Conservation (phyloP, 108 stramenopile species). For the Discostella pseudostelligera region DNA sequence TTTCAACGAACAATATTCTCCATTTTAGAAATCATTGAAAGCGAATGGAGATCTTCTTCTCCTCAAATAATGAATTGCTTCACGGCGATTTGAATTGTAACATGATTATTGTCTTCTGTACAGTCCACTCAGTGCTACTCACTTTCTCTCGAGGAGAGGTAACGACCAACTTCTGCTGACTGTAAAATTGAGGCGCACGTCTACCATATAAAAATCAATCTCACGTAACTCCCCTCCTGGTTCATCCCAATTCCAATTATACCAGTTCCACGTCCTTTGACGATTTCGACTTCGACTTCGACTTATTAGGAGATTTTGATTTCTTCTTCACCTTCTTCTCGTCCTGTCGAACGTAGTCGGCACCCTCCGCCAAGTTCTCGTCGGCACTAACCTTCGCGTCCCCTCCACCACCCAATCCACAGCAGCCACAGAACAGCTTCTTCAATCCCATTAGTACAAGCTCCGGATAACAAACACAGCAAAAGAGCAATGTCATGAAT, state of each 20-base stretch:
- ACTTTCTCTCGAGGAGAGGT: no score
- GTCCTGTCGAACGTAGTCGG: background rate
- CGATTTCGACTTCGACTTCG: background rate
- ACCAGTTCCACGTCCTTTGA: slow-evolving; percentile 5
- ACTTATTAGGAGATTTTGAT: background rate
- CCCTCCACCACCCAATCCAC: background rate
- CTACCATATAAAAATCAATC: background rate
- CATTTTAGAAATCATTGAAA: no score
- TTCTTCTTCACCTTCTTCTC: slow-evolving; percentile 1
- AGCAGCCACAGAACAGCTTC: background rate
- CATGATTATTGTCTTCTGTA: no score
- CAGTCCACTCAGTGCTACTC: no score
- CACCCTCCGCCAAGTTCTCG: slow-evolving; percentile 1
- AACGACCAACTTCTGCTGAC: no score
- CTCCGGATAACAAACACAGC: slow-evolving; percentile 11
- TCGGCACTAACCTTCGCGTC: background rate
- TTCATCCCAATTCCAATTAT: background rate
- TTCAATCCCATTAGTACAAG: background rate
- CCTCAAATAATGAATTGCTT: no score
- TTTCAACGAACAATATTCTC: no score
- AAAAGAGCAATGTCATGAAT: slow-evolving; percentile 8
- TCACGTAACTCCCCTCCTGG: background rate
- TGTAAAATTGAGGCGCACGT: no score
- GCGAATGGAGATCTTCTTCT: no score
- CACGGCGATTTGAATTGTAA: no score